Percentiles rank a stretch among this genome's conserved stretches.
phyloP scores from a whole-genome alignment of 2,329 filamentous ascomycete genomes.

The Fusarium sp. region DNA sequence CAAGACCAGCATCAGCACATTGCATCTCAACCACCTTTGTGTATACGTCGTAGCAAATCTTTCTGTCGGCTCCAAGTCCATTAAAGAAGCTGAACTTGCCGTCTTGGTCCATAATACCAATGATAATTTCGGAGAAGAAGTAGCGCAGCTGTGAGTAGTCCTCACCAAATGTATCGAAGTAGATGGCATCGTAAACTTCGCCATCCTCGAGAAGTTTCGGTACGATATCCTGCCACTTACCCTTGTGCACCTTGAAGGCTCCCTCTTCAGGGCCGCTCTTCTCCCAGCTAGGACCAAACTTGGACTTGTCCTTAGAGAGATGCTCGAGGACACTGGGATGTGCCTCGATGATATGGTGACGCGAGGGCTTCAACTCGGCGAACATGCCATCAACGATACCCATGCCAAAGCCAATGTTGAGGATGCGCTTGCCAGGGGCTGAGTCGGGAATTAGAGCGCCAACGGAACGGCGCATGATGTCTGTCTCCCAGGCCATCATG shows the following conservation, averaged over 20 bases:
- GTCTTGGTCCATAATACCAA: slow-evolving; percentile 77
- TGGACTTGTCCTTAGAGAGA: slow-evolving; percentile 63
- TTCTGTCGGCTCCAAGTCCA: slow-evolving; percentile 90
- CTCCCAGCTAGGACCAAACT: slow-evolving; percentile 70
- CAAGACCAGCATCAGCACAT: slow-evolving; percentile 87
- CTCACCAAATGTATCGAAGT: slow-evolving; percentile 98
- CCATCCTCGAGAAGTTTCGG: slow-evolving; percentile 76
- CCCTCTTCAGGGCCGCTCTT: slow-evolving; percentile 69
- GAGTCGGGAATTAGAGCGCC: slow-evolving; percentile 69
- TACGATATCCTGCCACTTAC: slow-evolving; percentile 85
- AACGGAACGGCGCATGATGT: slow-evolving; percentile 85
- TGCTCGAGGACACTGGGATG: slow-evolving; percentile 81
- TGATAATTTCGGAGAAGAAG: slow-evolving; percentile 91
- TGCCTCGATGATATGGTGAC: slow-evolving; percentile 89
- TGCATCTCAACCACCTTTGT: slow-evolving; percentile 93
- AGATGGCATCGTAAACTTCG: slow-evolving; percentile 85
- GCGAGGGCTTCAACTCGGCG: slow-evolving; percentile 72
- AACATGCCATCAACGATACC: slow-evolving; percentile 87
- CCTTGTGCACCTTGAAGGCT: slow-evolving; percentile 76
- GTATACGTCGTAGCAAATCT: slow-evolving; percentile 97
- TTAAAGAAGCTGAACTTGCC: slow-evolving; percentile 91
- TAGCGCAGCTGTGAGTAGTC: slow-evolving; percentile 86
- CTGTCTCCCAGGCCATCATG: slow-evolving; percentile 94
- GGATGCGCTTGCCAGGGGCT: slow-evolving; percentile 71
- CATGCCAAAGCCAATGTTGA: slow-evolving; percentile 94